phyloP scores from a whole-genome alignment of 306 rosid species.

The Herpetospermum pedunculosum region DNA sequence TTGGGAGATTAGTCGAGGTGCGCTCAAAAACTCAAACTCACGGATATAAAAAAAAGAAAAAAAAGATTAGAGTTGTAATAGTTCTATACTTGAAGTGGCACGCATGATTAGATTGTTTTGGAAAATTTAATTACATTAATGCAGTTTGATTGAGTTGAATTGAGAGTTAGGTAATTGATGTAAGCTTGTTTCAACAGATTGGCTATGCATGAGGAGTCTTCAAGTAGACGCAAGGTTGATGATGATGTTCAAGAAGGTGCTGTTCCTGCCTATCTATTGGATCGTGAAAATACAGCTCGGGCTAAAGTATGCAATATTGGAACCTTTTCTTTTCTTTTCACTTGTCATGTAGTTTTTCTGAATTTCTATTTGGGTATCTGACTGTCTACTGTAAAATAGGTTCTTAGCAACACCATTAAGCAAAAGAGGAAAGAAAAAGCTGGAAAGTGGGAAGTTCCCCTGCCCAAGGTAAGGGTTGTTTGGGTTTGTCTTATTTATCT shows the following conservation, averaged over 20 bases:
- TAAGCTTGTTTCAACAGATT: slow-evolving; percentile 30
- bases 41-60: no score
- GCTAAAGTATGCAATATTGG: slow-evolving; percentile 39
- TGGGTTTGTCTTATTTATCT: background rate
- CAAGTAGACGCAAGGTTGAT: slow-evolving; percentile 64
- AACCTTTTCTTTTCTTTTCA: background rate
- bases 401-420: slow-evolving; percentile 86
- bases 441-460: slow-evolving; percentile 96
- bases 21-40: no score
- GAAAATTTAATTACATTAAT: background rate
- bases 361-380: slow-evolving; percentile 5
- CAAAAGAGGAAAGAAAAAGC: slow-evolving; percentile 94
- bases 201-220: slow-evolving; percentile 82
- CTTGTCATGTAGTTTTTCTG: background rate
- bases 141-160: background rate
- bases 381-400: slow-evolving; percentile 23
- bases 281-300: slow-evolving; percentile 76
- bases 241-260: slow-evolving; percentile 82
- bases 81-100: no score
- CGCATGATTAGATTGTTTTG: background rate
- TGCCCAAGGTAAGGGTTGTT: slow-evolving; percentile 54
- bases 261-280: slow-evolving; percentile 69
- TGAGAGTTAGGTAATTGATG: background rate
- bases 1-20: no score
- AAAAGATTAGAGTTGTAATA: no score